A percentile compares a stretch with the other conserved stretches of the same genome.
Evolutionary conservation across 148 eudicot species (phyloP).

Genomic region (Rhododendron ferrugineum): DNA sequence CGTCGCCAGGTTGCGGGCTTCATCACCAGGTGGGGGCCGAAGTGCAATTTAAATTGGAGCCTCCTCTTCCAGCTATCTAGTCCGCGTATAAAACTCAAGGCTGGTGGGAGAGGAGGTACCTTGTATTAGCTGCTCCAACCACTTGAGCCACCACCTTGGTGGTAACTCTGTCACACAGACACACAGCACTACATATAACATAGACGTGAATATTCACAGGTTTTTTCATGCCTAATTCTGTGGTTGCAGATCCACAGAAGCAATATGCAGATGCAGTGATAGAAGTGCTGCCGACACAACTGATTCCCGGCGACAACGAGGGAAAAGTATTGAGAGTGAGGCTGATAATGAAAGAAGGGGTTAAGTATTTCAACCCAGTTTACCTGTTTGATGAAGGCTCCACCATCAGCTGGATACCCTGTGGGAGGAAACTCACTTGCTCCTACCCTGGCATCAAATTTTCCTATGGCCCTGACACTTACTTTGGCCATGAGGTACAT

Average conservation of each 20-base stretch:
- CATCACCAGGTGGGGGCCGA: no score
- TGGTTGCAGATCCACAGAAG: constrained; percentile 80
- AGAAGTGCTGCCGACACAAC: constrained; percentile 89
- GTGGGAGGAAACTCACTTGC: constrained; percentile 92
- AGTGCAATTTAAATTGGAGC: neutral
- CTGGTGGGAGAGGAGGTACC: neutral
- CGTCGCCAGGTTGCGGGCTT: no score
- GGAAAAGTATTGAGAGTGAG: constrained; percentile 90
- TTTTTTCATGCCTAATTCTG: neutral
- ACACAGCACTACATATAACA: neutral
- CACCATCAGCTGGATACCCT: constrained; percentile 89
- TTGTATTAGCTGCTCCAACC: neutral
- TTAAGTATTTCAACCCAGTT: constrained; percentile 76
- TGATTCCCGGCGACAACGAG: constrained; percentile 87
- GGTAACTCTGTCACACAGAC: neutral
- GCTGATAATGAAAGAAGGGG: constrained; percentile 92
- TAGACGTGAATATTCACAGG: neutral
- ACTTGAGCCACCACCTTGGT: neutral
- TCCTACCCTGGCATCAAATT: constrained; percentile 99
- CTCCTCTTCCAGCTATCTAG: neutral
- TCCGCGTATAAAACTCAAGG: neutral
- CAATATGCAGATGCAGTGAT: constrained; percentile 94
- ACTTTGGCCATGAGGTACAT: constrained; percentile 64
- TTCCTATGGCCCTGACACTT: constrained; percentile 81
- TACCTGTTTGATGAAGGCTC: constrained; percentile 99